Conservation (phyloP, 2,329 filamentous ascomycete genomes). For the Cladorrhinum sp. region DNA sequence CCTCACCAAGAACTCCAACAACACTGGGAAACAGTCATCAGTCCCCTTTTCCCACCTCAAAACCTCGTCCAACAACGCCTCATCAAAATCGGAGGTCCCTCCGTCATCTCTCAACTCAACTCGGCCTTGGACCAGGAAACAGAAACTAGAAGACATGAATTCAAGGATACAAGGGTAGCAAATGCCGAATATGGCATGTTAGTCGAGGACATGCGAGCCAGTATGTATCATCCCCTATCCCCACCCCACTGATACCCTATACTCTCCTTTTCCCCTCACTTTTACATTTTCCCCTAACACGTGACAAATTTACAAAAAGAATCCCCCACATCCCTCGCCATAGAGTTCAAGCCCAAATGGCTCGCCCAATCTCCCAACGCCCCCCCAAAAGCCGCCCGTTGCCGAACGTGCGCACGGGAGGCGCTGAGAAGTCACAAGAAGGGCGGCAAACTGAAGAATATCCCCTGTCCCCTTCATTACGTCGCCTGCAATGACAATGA, state of each 20-base stretch:
- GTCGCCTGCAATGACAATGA: slow-evolving; percentile 36
- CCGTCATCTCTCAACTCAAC: slow-evolving; percentile 50
- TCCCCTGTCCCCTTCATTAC: slow-evolving; percentile 61
- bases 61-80: slow-evolving; percentile 56
- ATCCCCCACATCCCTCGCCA: slow-evolving; percentile 37
- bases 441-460: slow-evolving; percentile 18
- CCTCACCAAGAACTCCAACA: slow-evolving; percentile 39
- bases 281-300: no score
- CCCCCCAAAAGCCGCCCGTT: slow-evolving; percentile 59
- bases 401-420: slow-evolving; percentile 68
- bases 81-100: slow-evolving; percentile 42
- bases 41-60: slow-evolving; percentile 52
- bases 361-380: slow-evolving; percentile 72
- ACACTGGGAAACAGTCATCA: slow-evolving; percentile 51
- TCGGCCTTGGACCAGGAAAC: slow-evolving; percentile 47
- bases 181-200: slow-evolving; percentile 64
- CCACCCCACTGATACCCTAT: no score
- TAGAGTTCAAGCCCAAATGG: slow-evolving; percentile 87
- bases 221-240: slow-evolving; percentile 22
- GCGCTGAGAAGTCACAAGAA: slow-evolving; percentile 30
- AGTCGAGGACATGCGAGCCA: slow-evolving; percentile 68
- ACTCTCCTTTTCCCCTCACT: neutral
- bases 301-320: no score
- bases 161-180: slow-evolving; percentile 48
- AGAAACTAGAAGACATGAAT: slow-evolving; percentile 37